phyloP scores from a whole-genome alignment of 306 rosid species.

The Vigna mungo region DNA sequence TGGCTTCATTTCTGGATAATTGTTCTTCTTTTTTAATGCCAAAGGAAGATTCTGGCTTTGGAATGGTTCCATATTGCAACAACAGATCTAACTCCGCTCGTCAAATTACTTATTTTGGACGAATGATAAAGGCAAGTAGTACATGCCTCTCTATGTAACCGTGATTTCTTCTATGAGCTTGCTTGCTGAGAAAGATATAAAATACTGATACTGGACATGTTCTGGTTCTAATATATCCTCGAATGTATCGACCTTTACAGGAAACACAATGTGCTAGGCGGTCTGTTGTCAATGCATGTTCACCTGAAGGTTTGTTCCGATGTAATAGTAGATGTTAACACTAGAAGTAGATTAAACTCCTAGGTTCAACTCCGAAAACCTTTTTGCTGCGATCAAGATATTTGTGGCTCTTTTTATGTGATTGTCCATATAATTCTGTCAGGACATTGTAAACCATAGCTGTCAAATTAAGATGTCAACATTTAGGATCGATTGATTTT shows the following conservation, averaged over 20 bases:
- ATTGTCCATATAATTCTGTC: neutral
- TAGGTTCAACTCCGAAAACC: constrained; percentile 14
- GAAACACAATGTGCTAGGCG: constrained; percentile 43
- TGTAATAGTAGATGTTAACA: constrained; percentile 3
- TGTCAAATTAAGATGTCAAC: neutral
- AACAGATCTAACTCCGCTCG: constrained; percentile 20
- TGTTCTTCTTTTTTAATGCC: constrained; percentile 12
- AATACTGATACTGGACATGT: constrained; percentile 7
- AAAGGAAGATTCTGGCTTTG: constrained; percentile 6
- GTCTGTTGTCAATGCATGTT: constrained; percentile 36
- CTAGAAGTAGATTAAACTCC: constrained; percentile 12
- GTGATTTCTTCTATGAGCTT: neutral
- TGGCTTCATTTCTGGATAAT: constrained; percentile 57
- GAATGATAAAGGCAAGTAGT: constrained; percentile 47
- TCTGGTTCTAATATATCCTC: constrained; percentile 23
- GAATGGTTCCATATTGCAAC: neutral
- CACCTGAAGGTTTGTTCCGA: constrained; percentile 40
- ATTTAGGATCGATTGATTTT: constrained; percentile 14
- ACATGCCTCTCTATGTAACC: constrained; percentile 33
- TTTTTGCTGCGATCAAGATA: neutral
- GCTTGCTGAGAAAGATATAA: neutral
- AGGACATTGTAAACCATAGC: neutral
- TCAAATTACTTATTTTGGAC: constrained; percentile 43
- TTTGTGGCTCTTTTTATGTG: neutral
- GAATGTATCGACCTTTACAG: constrained; percentile 46